These are phyloP conservation scores for Plantago ovata DNA, from an alignment of 257 asterid species.

Conservation along the genomic window DNA sequence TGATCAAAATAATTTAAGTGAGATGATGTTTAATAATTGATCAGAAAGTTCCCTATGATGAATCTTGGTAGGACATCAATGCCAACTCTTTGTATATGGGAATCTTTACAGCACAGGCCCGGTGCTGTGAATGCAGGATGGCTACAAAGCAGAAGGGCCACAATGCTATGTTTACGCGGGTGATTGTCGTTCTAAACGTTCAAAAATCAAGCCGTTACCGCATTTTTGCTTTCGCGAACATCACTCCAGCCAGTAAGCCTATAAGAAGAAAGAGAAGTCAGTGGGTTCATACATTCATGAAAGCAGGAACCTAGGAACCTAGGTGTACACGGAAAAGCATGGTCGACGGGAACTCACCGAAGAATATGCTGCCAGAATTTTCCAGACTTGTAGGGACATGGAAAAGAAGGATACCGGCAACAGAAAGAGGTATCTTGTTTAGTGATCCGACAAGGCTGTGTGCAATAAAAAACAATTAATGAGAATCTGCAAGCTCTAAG, in stretches of 20 bases:
- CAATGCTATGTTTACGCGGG: constrained; percentile 4
- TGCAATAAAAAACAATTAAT: not conserved
- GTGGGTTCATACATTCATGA: constrained; percentile 9
- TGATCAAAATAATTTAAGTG: too few species aligned
- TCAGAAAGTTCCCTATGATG: too few species aligned
- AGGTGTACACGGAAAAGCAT: not conserved
- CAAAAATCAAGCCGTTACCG: constrained; percentile 32
- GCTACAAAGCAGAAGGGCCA: not conserved
- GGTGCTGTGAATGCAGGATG: not conserved
- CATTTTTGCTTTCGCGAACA: constrained; percentile 87
- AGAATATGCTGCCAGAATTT: constrained; percentile 78
- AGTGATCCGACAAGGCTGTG: constrained; percentile 90
- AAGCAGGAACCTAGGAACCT: not conserved
- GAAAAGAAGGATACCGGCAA: constrained; percentile 88
- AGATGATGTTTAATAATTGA: too few species aligned
- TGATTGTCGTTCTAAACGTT: not conserved
- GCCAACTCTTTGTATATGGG: too few species aligned
- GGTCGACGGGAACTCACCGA: constrained; percentile 43
- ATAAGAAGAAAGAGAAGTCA: constrained; percentile 16
- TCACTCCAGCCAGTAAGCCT: constrained; percentile 87
- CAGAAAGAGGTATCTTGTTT: constrained; percentile 89
- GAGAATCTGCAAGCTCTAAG: too few species aligned
- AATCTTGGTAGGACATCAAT: too few species aligned
- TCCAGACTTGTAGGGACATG: constrained; percentile 77
- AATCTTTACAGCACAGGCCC: too few species aligned